Conservation (phyloP, 495 filamentous ascomycete species). For the Xylaria castorea region DNA sequence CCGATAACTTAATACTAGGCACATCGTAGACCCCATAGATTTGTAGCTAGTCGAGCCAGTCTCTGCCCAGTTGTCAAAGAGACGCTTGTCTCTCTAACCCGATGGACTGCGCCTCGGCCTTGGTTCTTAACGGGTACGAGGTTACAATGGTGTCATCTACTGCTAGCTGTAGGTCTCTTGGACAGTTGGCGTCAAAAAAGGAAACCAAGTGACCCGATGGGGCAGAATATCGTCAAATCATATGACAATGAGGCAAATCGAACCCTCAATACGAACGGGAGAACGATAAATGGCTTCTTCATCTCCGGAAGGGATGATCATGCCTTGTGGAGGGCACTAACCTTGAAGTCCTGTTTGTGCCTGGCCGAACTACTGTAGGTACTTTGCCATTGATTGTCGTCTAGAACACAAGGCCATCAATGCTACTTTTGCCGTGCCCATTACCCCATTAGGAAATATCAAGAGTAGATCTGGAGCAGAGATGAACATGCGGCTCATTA, state of each 20-base stretch:
- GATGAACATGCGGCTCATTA: constrained; percentile 23
- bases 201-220: neutral
- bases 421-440: neutral
- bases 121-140: neutral
- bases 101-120: neutral
- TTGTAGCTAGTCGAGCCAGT: neutral
- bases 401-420: neutral
- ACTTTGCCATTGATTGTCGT: constrained; percentile 7
- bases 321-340: neutral
- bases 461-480: constrained; percentile 6
- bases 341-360: neutral
- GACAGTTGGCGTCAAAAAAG: neutral
- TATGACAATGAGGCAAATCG: neutral
- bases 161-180: neutral
- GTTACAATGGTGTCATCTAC: neutral
- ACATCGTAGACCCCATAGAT: neutral
- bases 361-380: neutral
- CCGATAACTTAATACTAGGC: neutral
- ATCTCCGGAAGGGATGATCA: neutral
- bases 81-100: neutral
- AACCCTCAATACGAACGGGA: neutral
- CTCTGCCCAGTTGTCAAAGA: neutral
- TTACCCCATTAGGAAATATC: constrained; percentile 13
- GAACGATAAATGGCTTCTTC: neutral
- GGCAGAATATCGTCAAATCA: neutral